Conservation (phyloP, 495 filamentous ascomycete genomes). For the Penicillium antarcticum region DNA sequence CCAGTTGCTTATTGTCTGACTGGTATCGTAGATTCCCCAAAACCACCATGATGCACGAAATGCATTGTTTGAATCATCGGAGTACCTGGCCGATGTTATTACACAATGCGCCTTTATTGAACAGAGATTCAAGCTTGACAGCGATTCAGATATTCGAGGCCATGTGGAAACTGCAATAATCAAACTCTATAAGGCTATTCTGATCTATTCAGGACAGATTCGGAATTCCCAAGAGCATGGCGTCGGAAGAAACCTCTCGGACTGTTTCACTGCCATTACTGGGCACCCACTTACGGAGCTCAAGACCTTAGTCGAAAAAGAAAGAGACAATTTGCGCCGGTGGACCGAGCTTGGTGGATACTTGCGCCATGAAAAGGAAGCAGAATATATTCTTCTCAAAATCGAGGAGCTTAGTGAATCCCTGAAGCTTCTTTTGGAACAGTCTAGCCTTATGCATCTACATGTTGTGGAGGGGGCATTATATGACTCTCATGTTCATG, state of each 20-base stretch:
- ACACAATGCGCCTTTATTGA: constrained; percentile 6
- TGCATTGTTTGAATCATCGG: constrained; percentile 7
- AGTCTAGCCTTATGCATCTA: constrained; percentile 2
- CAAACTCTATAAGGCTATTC: background rate
- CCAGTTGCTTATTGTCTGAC: background rate
- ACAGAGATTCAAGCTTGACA: background rate
- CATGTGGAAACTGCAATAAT: background rate
- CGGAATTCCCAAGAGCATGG: background rate
- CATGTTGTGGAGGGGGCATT: constrained; percentile 11
- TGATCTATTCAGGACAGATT: background rate
- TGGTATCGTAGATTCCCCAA: constrained; percentile 2
- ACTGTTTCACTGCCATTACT: constrained; percentile 1
- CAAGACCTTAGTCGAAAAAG: constrained; percentile 1
- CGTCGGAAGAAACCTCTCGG: background rate
- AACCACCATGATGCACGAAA: constrained; percentile 1
- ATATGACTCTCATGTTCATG: constrained; percentile 18
- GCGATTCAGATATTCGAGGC: background rate
- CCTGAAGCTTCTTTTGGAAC: background rate
- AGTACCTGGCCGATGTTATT: constrained; percentile 3
- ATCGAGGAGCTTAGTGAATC: background rate
- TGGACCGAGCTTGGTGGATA: constrained; percentile 3
- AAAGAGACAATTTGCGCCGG: background rate
- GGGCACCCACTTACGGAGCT: background rate
- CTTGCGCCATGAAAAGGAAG: background rate
- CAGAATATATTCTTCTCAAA: constrained; percentile 2